Base-by-base conservation (phyloP, 768 basidiomycete genomes). In the Leccinum ochraceum region DNA sequence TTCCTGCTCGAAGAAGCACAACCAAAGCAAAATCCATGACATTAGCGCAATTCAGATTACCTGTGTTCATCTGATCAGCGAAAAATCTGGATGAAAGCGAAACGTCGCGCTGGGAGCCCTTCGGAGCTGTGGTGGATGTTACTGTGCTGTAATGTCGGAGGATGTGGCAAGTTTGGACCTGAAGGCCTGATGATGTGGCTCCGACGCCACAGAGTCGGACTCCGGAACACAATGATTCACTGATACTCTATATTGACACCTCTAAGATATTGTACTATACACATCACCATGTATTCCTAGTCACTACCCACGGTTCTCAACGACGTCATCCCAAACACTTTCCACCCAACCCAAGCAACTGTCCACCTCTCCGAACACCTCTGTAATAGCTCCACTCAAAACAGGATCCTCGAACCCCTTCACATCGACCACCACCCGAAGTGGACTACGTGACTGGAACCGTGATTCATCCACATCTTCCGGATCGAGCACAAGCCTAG, bases 351-450 rank as follows among this genome's bases (percentile, higher is more conserved):
- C 66, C n/a, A 86, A 67, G 57, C 78, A 78, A 3, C 42, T 56
- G 44, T 74, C 66, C 50, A 87, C 60, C 69, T 76, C 80, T 49
- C 57, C 63, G 57, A 81, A 70, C 22, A 77, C 77, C 13, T 83
- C 81, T 16, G 67, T 64, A 9, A 82, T 71, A 0, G 78, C 84
- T 13, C 66, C 62, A n/a, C 65, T 74, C 54, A 92, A 74, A 1
- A 86, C 75, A 28, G 78, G 78, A 64, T 88, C 88, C 59, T 90
- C 87, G 65, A 90, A 90, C 1, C 89, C 89, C 67, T 86, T 87
- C 46, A 88, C 76, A 10, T 68, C 66, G 6, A 73, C 16, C 22
- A 34, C 32, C 2, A 58, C 37, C 26, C 32, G 50, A 17, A 58
- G 56, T 14, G 57, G 59, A 55, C 53, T 54, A 22, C 54, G 59